A percentile compares a stretch with the other conserved stretches of the same genome.
Evolutionary conservation across 129 eudicot species (phyloP).

Genomic region (Ambrosia artemisiifolia): DNA sequence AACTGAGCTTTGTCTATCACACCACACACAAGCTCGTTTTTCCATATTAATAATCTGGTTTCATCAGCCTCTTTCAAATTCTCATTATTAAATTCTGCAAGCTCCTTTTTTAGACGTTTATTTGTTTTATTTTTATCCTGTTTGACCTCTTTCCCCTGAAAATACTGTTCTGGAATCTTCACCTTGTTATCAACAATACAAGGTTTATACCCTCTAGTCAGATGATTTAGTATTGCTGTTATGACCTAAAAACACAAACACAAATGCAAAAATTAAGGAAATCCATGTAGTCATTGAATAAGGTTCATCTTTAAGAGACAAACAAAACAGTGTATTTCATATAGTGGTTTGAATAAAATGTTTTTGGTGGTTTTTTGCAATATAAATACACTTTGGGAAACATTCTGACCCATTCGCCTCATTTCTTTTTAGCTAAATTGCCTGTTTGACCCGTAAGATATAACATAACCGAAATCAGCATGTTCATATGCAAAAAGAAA

Average conservation of each 20-base stretch:
- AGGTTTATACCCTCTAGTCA: constrained; percentile 68
- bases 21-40: constrained; percentile 88
- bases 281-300: background rate
- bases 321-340: no score
- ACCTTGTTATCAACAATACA: constrained; percentile 77
- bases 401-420: no score
- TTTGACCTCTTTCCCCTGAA: constrained; percentile 39
- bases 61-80: constrained; percentile 53
- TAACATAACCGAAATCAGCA: background rate
- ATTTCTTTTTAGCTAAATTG: background rate
- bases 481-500: background rate
- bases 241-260: constrained; percentile 57
- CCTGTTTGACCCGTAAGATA: background rate
- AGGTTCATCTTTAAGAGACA: background rate
- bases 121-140: constrained; percentile 28
- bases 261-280: background rate
- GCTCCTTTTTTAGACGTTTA: constrained; percentile 32
- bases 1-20: constrained; percentile 99
- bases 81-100: constrained; percentile 37
- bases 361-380: background rate
- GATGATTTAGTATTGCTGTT: constrained; percentile 75
- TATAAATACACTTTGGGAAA: background rate
- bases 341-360: background rate
- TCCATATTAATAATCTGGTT: constrained; percentile 61
- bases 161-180: constrained; percentile 69